Conservation (phyloP, 257 asterid genomes). For the Solanum verrucosum region DNA sequence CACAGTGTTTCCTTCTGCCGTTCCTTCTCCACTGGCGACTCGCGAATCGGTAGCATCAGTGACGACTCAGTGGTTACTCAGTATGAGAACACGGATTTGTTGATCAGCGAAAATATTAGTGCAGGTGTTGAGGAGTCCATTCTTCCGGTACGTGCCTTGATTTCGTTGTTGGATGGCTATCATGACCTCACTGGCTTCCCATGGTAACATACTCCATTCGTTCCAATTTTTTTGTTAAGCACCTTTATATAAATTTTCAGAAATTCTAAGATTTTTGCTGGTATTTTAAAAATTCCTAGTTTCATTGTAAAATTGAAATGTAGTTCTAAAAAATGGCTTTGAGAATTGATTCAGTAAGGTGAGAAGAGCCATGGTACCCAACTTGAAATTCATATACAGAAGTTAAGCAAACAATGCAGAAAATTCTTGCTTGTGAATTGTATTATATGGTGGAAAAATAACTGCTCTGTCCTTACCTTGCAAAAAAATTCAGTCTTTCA, state of each 20-base stretch:
- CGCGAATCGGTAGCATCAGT: background rate
- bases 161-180: constrained; percentile 24
- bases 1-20: constrained; percentile 6
- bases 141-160: constrained; percentile 27
- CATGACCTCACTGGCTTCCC: constrained; percentile 31
- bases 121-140: constrained; percentile 6
- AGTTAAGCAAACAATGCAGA: background rate
- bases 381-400: background rate
- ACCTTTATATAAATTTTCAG: background rate
- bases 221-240: background rate
- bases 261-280: background rate
- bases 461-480: background rate
- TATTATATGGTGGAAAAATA: background rate
- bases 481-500: background rate
- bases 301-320: background rate
- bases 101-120: background rate
- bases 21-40: constrained; percentile 13
- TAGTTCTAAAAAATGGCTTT: background rate
- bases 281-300: background rate
- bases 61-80: constrained; percentile 4
- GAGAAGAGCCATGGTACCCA: background rate
- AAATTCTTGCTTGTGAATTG: background rate
- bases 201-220: constrained; percentile 16
- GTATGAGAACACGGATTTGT: background rate
- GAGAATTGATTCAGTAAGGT: background rate